phyloP scores from a whole-genome alignment of 768 basidiomycete genomes.

The Collybiopsis confluens region DNA sequence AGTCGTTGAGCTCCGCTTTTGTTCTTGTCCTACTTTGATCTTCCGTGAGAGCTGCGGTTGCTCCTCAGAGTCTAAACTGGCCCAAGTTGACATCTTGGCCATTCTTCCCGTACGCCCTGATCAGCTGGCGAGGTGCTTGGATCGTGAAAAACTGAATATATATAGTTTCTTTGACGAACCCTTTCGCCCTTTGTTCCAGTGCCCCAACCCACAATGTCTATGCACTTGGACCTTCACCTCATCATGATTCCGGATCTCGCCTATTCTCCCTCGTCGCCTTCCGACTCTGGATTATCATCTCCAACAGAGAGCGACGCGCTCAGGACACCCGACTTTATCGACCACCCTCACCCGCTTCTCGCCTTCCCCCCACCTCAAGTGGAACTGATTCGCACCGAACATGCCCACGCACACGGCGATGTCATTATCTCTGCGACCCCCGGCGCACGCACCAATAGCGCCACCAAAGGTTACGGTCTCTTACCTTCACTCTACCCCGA shows the following conservation, averaged over 20 bases:
- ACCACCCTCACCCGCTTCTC: conserved; percentile 22
- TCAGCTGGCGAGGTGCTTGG: conserved; percentile 2
- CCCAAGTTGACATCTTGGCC: background rate
- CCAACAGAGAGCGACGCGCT: conserved; percentile 38
- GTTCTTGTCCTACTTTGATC: background rate
- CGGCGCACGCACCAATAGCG: background rate
- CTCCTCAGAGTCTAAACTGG: background rate
- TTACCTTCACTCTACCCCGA: conserved; percentile 3
- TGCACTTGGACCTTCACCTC: conserved; percentile 17
- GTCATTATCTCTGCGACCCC: background rate
- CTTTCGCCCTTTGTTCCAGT: conserved; percentile 10
- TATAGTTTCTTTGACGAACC: background rate
- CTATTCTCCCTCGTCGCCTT: conserved; percentile 28
- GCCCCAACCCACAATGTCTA: conserved; percentile 14
- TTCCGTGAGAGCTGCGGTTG: background rate
- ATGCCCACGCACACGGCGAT: conserved; percentile 3
- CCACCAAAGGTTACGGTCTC: background rate
- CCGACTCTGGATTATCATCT: conserved; percentile 25
- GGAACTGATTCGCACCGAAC: background rate
- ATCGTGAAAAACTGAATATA: conserved; percentile 8
- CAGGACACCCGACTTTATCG: conserved; percentile 34
- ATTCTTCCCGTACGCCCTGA: background rate
- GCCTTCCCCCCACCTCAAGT: conserved; percentile 6
- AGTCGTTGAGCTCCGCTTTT: conserved; percentile 1
- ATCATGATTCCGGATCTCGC: conserved; percentile 22